These are phyloP conservation scores for Lentinula edodes DNA, from an alignment of 768 basidiomycete genomes.

Conservation along the genomic window DNA sequence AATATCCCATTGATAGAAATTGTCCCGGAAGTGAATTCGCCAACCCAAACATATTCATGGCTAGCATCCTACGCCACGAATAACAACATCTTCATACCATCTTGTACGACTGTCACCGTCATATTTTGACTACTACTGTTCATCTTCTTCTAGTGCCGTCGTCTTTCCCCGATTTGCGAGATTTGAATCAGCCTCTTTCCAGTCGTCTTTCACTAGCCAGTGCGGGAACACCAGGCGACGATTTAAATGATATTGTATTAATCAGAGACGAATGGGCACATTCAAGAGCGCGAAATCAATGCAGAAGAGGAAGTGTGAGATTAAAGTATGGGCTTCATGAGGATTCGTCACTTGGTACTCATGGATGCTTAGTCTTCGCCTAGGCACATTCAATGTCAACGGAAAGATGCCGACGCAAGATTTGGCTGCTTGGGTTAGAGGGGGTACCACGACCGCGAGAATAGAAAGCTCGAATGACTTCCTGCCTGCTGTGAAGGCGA, in stretches of 20 bases:
- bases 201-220: conserved; percentile 50
- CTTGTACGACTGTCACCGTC: conserved; percentile 19
- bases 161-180: conserved; percentile 51
- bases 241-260: conserved; percentile 47
- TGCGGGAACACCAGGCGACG: conserved; percentile 62
- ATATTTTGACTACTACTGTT: not conserved
- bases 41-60: conserved; percentile 38
- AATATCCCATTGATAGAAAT: not conserved
- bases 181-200: conserved; percentile 40
- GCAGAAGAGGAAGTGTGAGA: conserved; percentile 23
- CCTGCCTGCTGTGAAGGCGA: conserved; percentile 27
- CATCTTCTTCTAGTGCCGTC: conserved; percentile 27
- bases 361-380: conserved; percentile 41
- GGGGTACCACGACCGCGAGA: conserved; percentile 7
- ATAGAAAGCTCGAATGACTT: not conserved
- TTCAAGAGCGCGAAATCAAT: conserved; percentile 31
- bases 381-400: conserved; percentile 85
- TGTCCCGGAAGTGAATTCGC: conserved; percentile 15
- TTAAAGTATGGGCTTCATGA: conserved; percentile 22
- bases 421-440: conserved; percentile 58
- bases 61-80: conserved; percentile 35
- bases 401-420: conserved; percentile 72
- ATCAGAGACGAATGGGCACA: conserved; percentile 66
- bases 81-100: conserved; percentile 14
- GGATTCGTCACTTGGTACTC: not conserved